Conservation (phyloP, 1,284 basidiomycete species). For the Heterobasidion parviporum region DNA sequence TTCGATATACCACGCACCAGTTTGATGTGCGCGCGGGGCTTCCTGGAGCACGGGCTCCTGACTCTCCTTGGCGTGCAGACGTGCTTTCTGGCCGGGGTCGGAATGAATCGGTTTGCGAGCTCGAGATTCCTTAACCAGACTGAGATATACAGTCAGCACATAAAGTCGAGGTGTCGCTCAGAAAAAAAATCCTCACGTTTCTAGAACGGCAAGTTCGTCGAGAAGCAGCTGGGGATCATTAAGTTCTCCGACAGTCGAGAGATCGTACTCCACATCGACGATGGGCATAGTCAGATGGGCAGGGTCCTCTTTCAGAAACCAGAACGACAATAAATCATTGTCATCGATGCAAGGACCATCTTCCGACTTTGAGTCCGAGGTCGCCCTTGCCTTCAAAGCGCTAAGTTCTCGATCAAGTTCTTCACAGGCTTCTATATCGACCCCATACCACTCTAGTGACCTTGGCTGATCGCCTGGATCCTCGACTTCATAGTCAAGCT, state of each 20-base stretch:
- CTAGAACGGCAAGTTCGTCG: not conserved
- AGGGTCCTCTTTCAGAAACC: not conserved
- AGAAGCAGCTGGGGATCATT: not conserved
- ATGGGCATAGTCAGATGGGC: not conserved
- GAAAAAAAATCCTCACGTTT: not conserved
- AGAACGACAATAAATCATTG: no score
- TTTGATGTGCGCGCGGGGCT: not conserved
- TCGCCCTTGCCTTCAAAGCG: no score
- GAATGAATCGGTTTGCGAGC: not conserved
- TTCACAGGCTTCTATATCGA: no score
- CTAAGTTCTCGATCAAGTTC: no score
- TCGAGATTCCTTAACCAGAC: not conserved
- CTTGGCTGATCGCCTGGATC: no score
- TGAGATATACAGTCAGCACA: not conserved
- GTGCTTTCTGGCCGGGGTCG: no score
- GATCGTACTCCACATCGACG: not conserved
- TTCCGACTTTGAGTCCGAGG: no score
- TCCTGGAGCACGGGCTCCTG: not conserved
- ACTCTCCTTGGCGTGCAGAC: not conserved
- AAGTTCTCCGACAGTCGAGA: not conserved
- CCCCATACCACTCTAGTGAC: no score
- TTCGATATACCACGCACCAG: no score
- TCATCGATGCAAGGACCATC: no score
- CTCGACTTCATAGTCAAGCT: no score
- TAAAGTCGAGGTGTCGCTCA: not conserved